Conservation (phyloP, 2,329 filamentous ascomycete species). For the Calonectria pseudoreteaudii region DNA sequence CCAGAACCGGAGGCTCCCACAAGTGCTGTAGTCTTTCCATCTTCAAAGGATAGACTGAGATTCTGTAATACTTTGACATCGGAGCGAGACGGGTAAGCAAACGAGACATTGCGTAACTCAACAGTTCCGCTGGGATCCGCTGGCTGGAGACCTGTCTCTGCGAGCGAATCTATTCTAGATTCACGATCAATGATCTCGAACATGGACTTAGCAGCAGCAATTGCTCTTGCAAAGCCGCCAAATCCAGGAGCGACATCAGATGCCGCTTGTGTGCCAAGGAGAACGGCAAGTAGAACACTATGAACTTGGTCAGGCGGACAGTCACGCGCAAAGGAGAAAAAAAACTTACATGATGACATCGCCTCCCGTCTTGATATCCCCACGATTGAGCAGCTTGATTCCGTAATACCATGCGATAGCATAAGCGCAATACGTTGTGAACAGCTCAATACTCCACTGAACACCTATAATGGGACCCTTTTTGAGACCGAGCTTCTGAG, state of each 20-base stretch:
- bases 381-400: background rate
- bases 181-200: background rate
- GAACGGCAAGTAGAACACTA: background rate
- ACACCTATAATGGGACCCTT: background rate
- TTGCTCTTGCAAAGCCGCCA: background rate
- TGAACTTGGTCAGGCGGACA: background rate
- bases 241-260: background rate
- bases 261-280: background rate
- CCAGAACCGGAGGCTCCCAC: slow-evolving; percentile 66
- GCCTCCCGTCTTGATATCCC: background rate
- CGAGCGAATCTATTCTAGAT: background rate
- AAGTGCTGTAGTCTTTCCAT: slow-evolving; percentile 60
- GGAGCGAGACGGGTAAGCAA: slow-evolving; percentile 64
- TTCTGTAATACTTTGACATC: slow-evolving; percentile 52
- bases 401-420: background rate
- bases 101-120: slow-evolving; percentile 49
- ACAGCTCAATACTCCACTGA: background rate
- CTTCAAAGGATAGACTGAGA: slow-evolving; percentile 52
- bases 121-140: background rate
- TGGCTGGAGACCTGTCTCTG: background rate
- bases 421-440: background rate
- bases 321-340: background rate
- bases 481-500: background rate
- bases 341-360: background rate
- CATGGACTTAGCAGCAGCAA: background rate